phyloP scores from a whole-genome alignment of 2,329 filamentous ascomycete genomes.

The Colletotrichum eremochloae region DNA sequence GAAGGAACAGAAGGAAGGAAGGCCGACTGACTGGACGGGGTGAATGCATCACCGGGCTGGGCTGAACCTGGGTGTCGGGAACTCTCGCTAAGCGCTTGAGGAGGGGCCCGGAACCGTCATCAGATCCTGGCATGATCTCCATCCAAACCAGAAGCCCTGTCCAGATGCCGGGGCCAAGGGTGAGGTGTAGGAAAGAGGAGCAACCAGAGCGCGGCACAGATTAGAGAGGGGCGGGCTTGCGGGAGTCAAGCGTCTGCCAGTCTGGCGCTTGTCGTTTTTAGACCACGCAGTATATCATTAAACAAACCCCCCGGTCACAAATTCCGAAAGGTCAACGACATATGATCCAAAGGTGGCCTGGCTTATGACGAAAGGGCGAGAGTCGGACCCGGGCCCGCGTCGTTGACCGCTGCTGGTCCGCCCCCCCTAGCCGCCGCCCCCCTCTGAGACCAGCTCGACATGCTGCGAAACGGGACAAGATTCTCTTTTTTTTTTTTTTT shows the following conservation, averaged over 20 bases:
- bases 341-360: not conserved
- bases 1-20: not conserved
- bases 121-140: constrained; percentile 42
- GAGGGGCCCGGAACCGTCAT: constrained; percentile 37
- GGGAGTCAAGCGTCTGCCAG: not conserved
- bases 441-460: not conserved
- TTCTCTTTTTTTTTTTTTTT: not conserved
- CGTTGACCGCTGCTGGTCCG: constrained; percentile 8
- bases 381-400: constrained; percentile 12
- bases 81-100: constrained; percentile 39
- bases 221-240: constrained; percentile 32
- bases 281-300: not conserved
- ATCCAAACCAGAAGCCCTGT: constrained; percentile 25
- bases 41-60: constrained; percentile 18
- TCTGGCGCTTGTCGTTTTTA: constrained; percentile 3
- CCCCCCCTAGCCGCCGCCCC: not conserved
- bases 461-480: not conserved
- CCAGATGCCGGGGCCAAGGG: constrained; percentile 35
- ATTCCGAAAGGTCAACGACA: constrained; percentile 1
- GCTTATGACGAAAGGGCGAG: constrained; percentile 7
- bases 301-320: not conserved
- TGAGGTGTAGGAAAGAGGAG: constrained; percentile 18
- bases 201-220: constrained; percentile 29
- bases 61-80: constrained; percentile 41
- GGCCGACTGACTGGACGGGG: constrained; percentile 15